Percentiles rank a stretch among this genome's conserved stretches.
Conservation (phyloP, 495 filamentous ascomycete genomes). For the Penicillium lagena region DNA sequence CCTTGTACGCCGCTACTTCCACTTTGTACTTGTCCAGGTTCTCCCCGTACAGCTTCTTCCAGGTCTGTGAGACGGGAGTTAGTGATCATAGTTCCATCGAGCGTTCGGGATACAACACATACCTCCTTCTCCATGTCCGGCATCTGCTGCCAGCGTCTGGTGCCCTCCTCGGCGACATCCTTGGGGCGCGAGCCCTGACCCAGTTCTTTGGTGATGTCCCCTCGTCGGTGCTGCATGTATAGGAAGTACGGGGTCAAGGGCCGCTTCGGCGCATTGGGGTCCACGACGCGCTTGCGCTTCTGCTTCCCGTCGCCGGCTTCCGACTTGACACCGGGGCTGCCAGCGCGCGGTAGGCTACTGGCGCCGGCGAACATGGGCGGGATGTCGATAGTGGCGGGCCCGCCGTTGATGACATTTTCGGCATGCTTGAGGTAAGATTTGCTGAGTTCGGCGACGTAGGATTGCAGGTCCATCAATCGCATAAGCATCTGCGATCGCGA, state of each 20-base stretch:
- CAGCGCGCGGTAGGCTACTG: constrained; percentile 36
- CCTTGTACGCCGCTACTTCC: constrained; percentile 68
- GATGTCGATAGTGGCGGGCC: constrained; percentile 44
- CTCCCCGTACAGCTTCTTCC: constrained; percentile 68
- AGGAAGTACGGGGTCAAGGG: constrained; percentile 92
- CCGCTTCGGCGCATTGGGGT: constrained; percentile 92
- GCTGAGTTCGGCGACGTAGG: constrained; percentile 65
- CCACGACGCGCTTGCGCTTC: constrained; percentile 80
- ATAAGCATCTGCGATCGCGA: constrained; percentile 55
- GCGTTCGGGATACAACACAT: constrained; percentile 21
- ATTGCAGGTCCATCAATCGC: constrained; percentile 64
- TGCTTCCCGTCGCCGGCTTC: constrained; percentile 58
- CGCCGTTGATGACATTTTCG: constrained; percentile 66
- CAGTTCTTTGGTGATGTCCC: constrained; percentile 69
- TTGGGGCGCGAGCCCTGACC: constrained; percentile 63
- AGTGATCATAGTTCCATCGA: too few relatives aligned
- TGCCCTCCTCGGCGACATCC: constrained; percentile 77
- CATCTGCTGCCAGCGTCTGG: constrained; percentile 75
- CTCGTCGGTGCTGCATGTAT: constrained; percentile 78
- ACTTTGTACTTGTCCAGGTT: constrained; percentile 71
- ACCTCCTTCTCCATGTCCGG: constrained; percentile 65
- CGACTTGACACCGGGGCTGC: constrained; percentile 31
- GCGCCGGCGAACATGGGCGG: constrained; percentile 43
- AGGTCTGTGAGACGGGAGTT: constrained; percentile 38
- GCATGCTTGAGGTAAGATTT: constrained; percentile 78